These are phyloP conservation scores for Mallotus nudiflorus DNA, from an alignment of 345 rosid genomes.

Conservation along the genomic window DNA sequence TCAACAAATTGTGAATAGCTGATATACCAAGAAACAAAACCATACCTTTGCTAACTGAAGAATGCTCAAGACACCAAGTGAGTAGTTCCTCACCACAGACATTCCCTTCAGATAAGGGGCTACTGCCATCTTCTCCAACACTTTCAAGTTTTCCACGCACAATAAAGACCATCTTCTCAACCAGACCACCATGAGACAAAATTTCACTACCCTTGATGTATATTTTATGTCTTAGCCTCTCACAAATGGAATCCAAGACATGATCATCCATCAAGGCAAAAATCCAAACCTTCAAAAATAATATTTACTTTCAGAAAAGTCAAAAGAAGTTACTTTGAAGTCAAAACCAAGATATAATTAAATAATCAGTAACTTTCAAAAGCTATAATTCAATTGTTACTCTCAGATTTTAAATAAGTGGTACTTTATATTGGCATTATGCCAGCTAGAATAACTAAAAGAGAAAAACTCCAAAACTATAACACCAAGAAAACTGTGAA, in stretches of 20 bases:
- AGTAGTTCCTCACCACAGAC: constrained; percentile 92
- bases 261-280: constrained; percentile 72
- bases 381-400: neutral
- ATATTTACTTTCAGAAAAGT: neutral
- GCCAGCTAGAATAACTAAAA: neutral
- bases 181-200: constrained; percentile 51
- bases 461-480: neutral
- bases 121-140: constrained; percentile 53
- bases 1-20: neutral
- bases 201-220: constrained; percentile 65
- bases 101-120: constrained; percentile 62
- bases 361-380: neutral
- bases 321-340: neutral
- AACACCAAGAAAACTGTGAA: neutral
- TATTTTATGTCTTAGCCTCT: constrained; percentile 69
- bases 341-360: neutral
- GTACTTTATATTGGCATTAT: neutral
- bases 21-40: neutral
- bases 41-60: constrained; percentile 60
- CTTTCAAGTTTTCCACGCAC: constrained; percentile 85
- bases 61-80: constrained; percentile 85
- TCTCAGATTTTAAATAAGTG: neutral
- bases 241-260: constrained; percentile 65
- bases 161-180: constrained; percentile 83
- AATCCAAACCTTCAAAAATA: constrained; percentile 61